phyloP scores from a whole-genome alignment of 2,329 filamentous ascomycete genomes.

The Zarea fungicola region DNA sequence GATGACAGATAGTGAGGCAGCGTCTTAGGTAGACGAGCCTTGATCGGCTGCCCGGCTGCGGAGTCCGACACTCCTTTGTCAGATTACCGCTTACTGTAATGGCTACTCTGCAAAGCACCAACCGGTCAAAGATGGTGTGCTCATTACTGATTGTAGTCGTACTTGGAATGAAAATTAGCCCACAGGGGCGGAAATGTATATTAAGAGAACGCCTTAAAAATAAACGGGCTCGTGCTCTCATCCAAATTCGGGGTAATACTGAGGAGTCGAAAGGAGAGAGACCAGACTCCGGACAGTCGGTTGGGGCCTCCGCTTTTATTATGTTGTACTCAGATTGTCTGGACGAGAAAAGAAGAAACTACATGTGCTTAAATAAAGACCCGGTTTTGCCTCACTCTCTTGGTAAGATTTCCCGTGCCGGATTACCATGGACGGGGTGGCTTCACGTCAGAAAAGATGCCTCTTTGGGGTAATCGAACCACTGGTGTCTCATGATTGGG shows the following conservation, averaged over 20 bases:
- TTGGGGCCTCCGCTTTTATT: too few species aligned
- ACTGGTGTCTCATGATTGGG: not conserved
- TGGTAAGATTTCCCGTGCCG: slow-evolving; percentile 1
- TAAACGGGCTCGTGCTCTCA: too few species aligned
- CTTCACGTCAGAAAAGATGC: slow-evolving; percentile 10
- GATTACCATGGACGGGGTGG: not conserved
- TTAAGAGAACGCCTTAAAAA: too few species aligned
- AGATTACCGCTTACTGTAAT: slow-evolving; percentile 11
- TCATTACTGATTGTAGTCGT: too few species aligned
- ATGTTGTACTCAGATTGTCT: too few species aligned
- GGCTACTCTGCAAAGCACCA: not conserved
- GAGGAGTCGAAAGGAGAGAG: too few species aligned
- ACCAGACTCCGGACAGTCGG: too few species aligned
- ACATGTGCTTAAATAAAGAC: not conserved
- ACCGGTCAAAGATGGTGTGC: not conserved
- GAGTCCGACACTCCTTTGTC: not conserved
- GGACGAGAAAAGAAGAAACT: not conserved
- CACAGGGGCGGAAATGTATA: too few species aligned
- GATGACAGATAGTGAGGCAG: not conserved
- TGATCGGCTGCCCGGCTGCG: slow-evolving; percentile 1
- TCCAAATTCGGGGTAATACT: too few species aligned
- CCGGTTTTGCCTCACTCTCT: not conserved
- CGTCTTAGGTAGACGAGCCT: not conserved
- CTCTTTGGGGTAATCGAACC: slow-evolving; percentile 1
- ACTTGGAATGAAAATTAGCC: too few species aligned